phyloP scores from a whole-genome alignment of 2,329 filamentous ascomycete genomes.

The Cladosporium velox region DNA sequence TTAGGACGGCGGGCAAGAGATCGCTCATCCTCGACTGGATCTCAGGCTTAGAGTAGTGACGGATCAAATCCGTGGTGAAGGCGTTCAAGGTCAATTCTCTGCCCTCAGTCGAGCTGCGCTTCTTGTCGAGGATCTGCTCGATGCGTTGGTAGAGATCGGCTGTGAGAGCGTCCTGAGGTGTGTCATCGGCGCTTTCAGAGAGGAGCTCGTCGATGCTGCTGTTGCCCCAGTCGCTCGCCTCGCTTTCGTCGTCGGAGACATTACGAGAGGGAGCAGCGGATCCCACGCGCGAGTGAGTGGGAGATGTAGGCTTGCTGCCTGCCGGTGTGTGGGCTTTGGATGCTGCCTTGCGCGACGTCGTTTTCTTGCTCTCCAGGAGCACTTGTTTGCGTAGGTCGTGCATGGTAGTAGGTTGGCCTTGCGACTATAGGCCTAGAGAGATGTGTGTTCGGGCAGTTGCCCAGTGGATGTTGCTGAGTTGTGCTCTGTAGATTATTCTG shows the following conservation, averaged over 20 bases:
- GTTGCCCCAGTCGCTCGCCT: slow-evolving; percentile 61
- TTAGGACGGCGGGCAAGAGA: slow-evolving; percentile 65
- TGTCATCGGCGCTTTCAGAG: slow-evolving; percentile 53
- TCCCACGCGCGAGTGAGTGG: slow-evolving; percentile 58
- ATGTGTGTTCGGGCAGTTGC: not conserved
- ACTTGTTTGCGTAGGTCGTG: slow-evolving; percentile 62
- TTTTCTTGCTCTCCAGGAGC: slow-evolving; percentile 72
- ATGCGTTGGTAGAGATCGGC: slow-evolving; percentile 66
- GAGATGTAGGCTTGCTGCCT: slow-evolving; percentile 60
- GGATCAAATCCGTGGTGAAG: slow-evolving; percentile 67
- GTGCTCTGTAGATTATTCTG: not conserved
- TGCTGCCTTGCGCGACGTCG: slow-evolving; percentile 67
- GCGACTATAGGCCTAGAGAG: not conserved
- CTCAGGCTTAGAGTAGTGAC: slow-evolving; percentile 66
- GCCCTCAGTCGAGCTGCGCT: slow-evolving; percentile 72
- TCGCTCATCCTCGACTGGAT: slow-evolving; percentile 62
- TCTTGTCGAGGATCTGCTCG: slow-evolving; percentile 72
- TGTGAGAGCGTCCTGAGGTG: slow-evolving; percentile 58
- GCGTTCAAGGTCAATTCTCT: slow-evolving; percentile 65
- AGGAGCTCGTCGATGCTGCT: slow-evolving; percentile 69
- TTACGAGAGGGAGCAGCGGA: slow-evolving; percentile 64
- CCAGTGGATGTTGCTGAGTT: slow-evolving; percentile 3
- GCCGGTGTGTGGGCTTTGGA: slow-evolving; percentile 58
- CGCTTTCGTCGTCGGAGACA: slow-evolving; percentile 63
- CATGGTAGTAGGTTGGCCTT: slow-evolving; percentile 24